phyloP scores from a whole-genome alignment of 129 eudicot species.

The Heracleum sosnowskyi region DNA sequence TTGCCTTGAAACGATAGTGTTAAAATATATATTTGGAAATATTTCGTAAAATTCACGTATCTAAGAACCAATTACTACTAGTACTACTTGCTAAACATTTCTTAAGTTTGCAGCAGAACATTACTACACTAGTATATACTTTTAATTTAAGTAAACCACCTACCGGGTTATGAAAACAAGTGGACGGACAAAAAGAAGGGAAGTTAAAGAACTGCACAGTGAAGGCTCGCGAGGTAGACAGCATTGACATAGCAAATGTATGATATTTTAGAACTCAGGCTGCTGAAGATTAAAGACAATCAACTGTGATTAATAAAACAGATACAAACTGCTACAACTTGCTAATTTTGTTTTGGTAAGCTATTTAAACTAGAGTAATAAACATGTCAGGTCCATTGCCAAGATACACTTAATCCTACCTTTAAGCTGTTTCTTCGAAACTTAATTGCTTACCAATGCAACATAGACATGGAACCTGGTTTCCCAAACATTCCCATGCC shows the following conservation, averaged over 20 bases:
- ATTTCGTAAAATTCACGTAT: too few relatives aligned
- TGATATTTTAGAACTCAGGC: not conserved
- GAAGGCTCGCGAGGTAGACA: too few relatives aligned
- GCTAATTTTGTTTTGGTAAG: not conserved
- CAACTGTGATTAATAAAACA: not conserved
- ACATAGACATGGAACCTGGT: constrained; percentile 17
- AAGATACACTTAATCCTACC: not conserved
- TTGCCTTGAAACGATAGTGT: too few relatives aligned
- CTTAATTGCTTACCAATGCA: not conserved
- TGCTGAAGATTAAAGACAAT: not conserved
- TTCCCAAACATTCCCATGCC: constrained; percentile 14
- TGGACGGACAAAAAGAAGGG: too few relatives aligned
- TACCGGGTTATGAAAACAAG: too few relatives aligned
- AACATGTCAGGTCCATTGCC: not conserved
- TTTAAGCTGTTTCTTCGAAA: not conserved
- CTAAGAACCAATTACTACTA: too few relatives aligned
- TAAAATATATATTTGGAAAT: too few relatives aligned
- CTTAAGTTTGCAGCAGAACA: too few relatives aligned
- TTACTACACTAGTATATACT: too few relatives aligned
- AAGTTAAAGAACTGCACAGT: too few relatives aligned
- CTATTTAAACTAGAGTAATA: not conserved
- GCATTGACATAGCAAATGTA: not conserved
- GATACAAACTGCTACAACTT: not conserved
- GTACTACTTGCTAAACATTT: too few relatives aligned
- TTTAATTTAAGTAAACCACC: too few relatives aligned